Evolutionary conservation across 2,329 filamentous ascomycete genomes (phyloP), one percentile per base, ranked within the genome.

Genomic region (Fusarium phyllophilum): DNA sequence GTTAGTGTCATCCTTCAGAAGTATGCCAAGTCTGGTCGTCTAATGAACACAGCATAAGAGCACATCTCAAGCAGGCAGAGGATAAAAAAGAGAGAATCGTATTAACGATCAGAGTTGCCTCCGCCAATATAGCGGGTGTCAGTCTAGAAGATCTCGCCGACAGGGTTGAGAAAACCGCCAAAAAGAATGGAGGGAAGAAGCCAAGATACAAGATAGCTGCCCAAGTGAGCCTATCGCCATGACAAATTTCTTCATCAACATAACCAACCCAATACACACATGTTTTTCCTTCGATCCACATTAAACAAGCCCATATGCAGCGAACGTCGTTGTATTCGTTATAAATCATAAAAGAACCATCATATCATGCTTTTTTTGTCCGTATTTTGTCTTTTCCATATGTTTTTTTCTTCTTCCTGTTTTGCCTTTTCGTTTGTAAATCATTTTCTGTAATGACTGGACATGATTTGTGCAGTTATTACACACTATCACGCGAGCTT

Each of bases 41-140:
- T 81, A 62, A 78, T 56, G 46, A 31, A 78, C 75, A 65, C 48
- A 84, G 82, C 34, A 81, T 82, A 62, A 68, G 76, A 46, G 72
- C 73, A 75, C 77, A 61, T 29, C 78, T 75, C 66, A 79, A 68
- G 70, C 62, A 70, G 42, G 66, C 70, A 46, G 76, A 81, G 42
- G 78, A 79, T 20, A 85, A 85, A 66, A 83, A 78, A 60, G 74
- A 81, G 63, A 82, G 79, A 61, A 72, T 86, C 54, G 67, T 77
- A n/a, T 75, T 86, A 38, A 78, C 76, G 17, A 81, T 86, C 26
- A 76, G 74, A 38, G 67, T 86, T 41, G 76, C 78, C 48, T 62
- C 79, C 52, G 69, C 78, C 26, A 77, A 77, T 44, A 74, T 73
- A 12, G 73, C 77, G 52, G 80, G 79, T 31, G 56, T 85, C 49